Conservation (phyloP, 2,329 filamentous ascomycete species). For the Shiraia sp. region DNA sequence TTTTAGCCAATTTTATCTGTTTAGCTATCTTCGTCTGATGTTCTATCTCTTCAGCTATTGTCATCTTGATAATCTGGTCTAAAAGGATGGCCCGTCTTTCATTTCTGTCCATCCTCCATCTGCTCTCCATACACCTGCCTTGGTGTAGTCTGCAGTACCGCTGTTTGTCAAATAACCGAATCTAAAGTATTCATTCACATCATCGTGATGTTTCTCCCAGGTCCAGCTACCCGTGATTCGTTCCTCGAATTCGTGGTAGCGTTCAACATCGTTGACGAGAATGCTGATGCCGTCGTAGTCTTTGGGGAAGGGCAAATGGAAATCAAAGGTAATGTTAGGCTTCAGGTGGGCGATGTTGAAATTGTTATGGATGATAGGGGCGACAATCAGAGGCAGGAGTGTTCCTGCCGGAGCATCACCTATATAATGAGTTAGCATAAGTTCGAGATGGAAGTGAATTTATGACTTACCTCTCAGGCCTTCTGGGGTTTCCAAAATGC, state of each 20-base stretch:
- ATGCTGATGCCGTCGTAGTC: constrained; percentile 75
- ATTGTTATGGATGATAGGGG: constrained; percentile 51
- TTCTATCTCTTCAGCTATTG: too few species aligned
- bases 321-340: constrained; percentile 67
- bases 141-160: constrained; percentile 70
- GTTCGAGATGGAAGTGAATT: too few species aligned
- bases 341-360: constrained; percentile 46
- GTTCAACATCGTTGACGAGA: constrained; percentile 83
- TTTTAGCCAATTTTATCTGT: too few species aligned
- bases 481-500: constrained; percentile 79
- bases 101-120: constrained; percentile 70
- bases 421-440: too few species aligned
- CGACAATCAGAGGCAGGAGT: constrained; percentile 56
- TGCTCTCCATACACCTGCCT: constrained; percentile 70
- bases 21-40: too few species aligned
- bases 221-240: constrained; percentile 52
- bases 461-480: constrained; percentile 59
- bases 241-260: constrained; percentile 71
- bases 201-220: constrained; percentile 59
- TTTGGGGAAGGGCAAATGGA: constrained; percentile 50
- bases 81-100: constrained; percentile 58
- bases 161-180: constrained; percentile 75
- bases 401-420: constrained; percentile 57
- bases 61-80: not conserved
- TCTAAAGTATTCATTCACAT: constrained; percentile 71